Conservation (phyloP, 148 eudicot genomes). For the Chenopodium suecicum region DNA sequence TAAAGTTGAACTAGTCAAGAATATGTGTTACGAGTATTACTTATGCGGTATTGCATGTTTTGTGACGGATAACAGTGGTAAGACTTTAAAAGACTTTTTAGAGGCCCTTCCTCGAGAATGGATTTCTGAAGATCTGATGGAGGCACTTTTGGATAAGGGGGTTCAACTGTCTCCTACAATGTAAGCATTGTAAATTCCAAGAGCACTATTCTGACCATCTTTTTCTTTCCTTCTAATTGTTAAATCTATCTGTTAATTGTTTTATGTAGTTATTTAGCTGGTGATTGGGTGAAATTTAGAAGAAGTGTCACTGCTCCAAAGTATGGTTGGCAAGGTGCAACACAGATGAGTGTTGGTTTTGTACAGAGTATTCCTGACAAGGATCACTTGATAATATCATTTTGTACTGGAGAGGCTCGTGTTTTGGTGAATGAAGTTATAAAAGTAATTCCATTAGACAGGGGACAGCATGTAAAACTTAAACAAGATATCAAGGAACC, state of each 20-base stretch:
- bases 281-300: slow-evolving; percentile 96
- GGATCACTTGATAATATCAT: slow-evolving; percentile 78
- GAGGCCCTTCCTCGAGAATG: slow-evolving; percentile 99
- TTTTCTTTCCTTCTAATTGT: slow-evolving; percentile 7
- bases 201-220: background rate
- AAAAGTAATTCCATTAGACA: slow-evolving; percentile 92
- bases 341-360: slow-evolving; percentile 88
- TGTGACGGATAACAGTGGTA: slow-evolving; percentile 62
- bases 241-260: slow-evolving; percentile 8
- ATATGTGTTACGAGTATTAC: background rate
- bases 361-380: slow-evolving; percentile 86
- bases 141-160: slow-evolving; percentile 74
- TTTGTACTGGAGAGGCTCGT: slow-evolving; percentile 89
- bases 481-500: slow-evolving; percentile 81
- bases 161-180: slow-evolving; percentile 85
- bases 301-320: slow-evolving; percentile 63
- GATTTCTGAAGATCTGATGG: slow-evolving; percentile 97
- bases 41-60: slow-evolving; percentile 11
- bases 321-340: slow-evolving; percentile 96
- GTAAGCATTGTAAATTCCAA: slow-evolving; percentile 45
- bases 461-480: slow-evolving; percentile 97
- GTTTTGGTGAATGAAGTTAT: slow-evolving; percentile 79
- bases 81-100: slow-evolving; percentile 79
- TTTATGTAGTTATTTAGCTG: slow-evolving; percentile 62
- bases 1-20: background rate